Base-by-base conservation (phyloP, 1,284 basidiomycete species). In the Wallemia ichthyophaga region DNA sequence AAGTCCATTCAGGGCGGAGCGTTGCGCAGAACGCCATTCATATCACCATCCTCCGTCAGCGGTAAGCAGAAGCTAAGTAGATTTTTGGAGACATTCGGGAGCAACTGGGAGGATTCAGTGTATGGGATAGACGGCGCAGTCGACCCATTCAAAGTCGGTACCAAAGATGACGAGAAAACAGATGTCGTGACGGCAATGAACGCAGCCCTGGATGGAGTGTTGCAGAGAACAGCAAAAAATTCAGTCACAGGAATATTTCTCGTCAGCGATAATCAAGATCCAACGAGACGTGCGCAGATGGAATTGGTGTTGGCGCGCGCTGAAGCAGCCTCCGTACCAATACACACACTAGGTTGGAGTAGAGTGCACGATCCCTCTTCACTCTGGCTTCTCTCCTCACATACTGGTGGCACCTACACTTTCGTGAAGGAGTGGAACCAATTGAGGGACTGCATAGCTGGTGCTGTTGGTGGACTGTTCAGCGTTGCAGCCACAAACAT, bases 111-210 rank as follows among this genome's bases (percentile, higher is more conserved):
- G 9, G 73, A 73, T 11, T 65, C 67, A 9, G 67, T 62, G 62
- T 33, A 66, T 65, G 66, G 68, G 61, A 61, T 68, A 62, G 59
- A 72, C 48, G 57, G 59, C 27, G 58, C 76, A 27, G 26, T 25
- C 58, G 83, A 85, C 65, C 81, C 82, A 66, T 91, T 87, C 68
- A 69, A 81, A 67, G 78, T 85, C n/a, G 73, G 79, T 60, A 78
- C 78, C 3, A 77, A 78, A 60, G 81, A 80, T 64, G 87, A 94
- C 24, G 87, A 92, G 69, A 83, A 85, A 69, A 85, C 85, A 17
- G 88, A 92, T 68, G 88, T 95, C n/a, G 85, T 92, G 15, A 89
- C 88, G 5, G 91, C 87, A 19, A 83, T 92, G 61, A 95, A 95
- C 67, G 81, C 87, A 65, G 85, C 82, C 26, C 78, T 96, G 24